Conservation (phyloP, 805 yeast genomes). For the Saturnispora kantuleensis region DNA sequence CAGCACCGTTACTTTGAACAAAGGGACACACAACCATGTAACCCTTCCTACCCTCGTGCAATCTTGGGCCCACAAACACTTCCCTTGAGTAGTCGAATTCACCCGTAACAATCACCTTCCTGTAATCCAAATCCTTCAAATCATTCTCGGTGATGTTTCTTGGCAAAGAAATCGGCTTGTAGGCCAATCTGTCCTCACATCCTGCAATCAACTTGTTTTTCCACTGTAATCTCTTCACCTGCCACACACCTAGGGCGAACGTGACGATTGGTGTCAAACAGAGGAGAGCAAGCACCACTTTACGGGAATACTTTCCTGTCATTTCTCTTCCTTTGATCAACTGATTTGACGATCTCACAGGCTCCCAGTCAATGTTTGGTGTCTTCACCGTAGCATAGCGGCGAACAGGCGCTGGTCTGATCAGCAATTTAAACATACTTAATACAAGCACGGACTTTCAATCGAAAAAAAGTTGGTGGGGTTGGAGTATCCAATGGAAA, state of each 20-base stretch:
- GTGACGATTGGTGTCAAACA: conserved; percentile 81
- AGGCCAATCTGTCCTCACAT: conserved; percentile 73
- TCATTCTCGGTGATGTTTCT: conserved; percentile 51
- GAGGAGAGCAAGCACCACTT: conserved; percentile 28
- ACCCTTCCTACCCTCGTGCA: conserved; percentile 64
- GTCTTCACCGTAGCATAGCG: conserved; percentile 40
- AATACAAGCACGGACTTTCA: neutral
- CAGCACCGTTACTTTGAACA: conserved; percentile 61
- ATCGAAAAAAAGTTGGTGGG: neutral
- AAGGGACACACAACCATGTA: conserved; percentile 77
- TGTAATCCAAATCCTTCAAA: conserved; percentile 64
- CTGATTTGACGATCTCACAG: conserved; percentile 43
- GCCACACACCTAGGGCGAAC: conserved; percentile 90
- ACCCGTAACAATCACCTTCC: conserved; percentile 71
- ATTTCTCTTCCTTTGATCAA: conserved; percentile 25
- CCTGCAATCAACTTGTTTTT: conserved; percentile 72
- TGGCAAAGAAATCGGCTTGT: conserved; percentile 67
- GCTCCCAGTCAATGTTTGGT: conserved; percentile 77
- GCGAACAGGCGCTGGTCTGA: conserved; percentile 5
- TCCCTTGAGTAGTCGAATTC: conserved; percentile 77
- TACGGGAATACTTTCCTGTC: conserved; percentile 17
- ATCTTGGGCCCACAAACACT: conserved; percentile 85
- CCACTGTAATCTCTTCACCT: conserved; percentile 77
- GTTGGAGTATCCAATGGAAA: too few relatives aligned
- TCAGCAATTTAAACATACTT: conserved; percentile 1